These are phyloP conservation scores for Citrus trifoliata DNA, from an alignment of 345 rosid species.

Conservation along the genomic window DNA sequence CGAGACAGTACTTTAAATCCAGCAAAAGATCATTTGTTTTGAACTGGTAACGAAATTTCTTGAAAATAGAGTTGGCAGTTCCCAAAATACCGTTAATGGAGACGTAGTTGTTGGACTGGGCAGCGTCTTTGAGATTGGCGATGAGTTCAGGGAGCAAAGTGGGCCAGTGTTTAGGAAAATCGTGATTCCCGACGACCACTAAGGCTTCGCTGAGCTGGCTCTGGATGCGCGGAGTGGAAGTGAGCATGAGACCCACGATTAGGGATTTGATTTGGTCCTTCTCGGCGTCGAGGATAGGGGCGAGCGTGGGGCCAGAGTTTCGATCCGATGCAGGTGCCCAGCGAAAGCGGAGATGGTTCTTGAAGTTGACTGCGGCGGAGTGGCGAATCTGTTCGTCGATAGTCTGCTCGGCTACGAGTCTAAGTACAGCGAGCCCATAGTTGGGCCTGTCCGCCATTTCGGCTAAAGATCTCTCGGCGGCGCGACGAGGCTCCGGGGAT, in stretches of 20 bases:
- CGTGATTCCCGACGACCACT: constrained; percentile 83
- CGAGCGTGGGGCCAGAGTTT: constrained; percentile 20
- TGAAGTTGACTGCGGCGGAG: constrained; percentile 93
- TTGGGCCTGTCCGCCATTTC: constrained; percentile 66
- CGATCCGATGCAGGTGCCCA: constrained; percentile 59
- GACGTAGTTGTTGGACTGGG: constrained; percentile 45
- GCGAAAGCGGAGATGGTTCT: constrained; percentile 83
- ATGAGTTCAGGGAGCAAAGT: constrained; percentile 81
- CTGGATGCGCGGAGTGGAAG: constrained; percentile 75
- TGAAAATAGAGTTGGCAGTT: constrained; percentile 85
- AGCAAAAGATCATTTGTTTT: constrained; percentile 72
- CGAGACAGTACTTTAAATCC: constrained; percentile 83
- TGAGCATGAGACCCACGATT: constrained; percentile 82
- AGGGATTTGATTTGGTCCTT: constrained; percentile 81
- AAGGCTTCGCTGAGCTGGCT: constrained; percentile 94
- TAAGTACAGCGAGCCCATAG: constrained; percentile 78
- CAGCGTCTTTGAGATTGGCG: constrained; percentile 46
- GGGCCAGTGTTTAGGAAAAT: constrained; percentile 87
- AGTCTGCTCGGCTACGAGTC: constrained; percentile 65
- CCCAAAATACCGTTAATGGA: constrained; percentile 90
- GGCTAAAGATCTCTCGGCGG: constrained; percentile 64
- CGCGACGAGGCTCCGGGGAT: constrained; percentile 72
- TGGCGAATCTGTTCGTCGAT: constrained; percentile 90
- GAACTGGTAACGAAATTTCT: constrained; percentile 79
- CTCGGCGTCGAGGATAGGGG: constrained; percentile 58